Percentiles rank a stretch among this genome's conserved stretches.
phyloP scores from a whole-genome alignment of 1,139 yeast genomes.

The Yamadazyma triangularis region DNA sequence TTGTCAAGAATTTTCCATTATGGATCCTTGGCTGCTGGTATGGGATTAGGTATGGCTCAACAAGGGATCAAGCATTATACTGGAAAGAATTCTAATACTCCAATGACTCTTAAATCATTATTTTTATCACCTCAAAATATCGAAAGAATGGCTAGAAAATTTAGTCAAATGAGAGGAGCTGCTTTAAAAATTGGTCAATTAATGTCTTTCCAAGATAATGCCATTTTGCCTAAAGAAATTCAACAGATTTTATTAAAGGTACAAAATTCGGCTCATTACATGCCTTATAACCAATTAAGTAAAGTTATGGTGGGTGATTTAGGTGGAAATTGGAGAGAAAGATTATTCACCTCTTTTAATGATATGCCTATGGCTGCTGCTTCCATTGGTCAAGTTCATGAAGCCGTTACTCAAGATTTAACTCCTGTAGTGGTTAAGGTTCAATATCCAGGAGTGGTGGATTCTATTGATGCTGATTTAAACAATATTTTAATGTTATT shows the following conservation, averaged over 20 bases:
- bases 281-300: slow-evolving; percentile 91
- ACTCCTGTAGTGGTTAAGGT: slow-evolving; percentile 91
- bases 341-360: slow-evolving; percentile 66
- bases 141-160: slow-evolving; percentile 80
- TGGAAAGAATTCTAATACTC: slow-evolving; percentile 33
- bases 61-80: slow-evolving; percentile 74
- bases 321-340: slow-evolving; percentile 74
- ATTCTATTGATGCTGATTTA: slow-evolving; percentile 89
- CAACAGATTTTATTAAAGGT: slow-evolving; percentile 78
- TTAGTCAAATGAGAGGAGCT: slow-evolving; percentile 96
- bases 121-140: slow-evolving; percentile 78
- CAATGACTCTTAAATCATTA: slow-evolving; percentile 54
- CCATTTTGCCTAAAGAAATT: slow-evolving; percentile 78
- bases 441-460: slow-evolving; percentile 97
- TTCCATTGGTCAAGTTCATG: slow-evolving; percentile 94
- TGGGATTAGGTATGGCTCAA: slow-evolving; percentile 79
- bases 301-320: slow-evolving; percentile 68
- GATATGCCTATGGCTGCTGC: slow-evolving; percentile 97
- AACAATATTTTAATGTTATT: slow-evolving; percentile 76
- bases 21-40: slow-evolving; percentile 88
- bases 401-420: slow-evolving; percentile 63
- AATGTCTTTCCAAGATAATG: slow-evolving; percentile 88
- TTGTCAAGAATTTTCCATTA: slow-evolving; percentile 86
- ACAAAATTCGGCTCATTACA: slow-evolving; percentile 92
- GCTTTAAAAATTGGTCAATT: slow-evolving; percentile 95